A percentile compares a stretch with the other conserved stretches of the same genome.
Conservation (phyloP, 768 basidiomycete species). For the Gautieria morchelliformis region DNA sequence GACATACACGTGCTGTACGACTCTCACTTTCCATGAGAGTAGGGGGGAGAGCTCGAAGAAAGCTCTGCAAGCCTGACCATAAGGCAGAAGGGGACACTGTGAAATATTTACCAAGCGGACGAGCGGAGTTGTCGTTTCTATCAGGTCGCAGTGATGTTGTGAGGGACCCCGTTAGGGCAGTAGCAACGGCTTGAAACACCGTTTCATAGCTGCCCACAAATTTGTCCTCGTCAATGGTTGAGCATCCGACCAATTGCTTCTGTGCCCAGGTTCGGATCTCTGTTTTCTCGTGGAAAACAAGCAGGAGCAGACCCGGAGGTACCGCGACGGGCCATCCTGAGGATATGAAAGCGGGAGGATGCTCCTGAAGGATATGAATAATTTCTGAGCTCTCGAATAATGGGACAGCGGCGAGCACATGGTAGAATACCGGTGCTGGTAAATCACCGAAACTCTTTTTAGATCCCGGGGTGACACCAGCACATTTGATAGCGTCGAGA, state of each 20-base stretch:
- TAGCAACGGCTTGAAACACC: constrained; percentile 34
- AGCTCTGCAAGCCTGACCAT: constrained; percentile 39
- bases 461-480: constrained; percentile 17
- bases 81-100: constrained; percentile 23
- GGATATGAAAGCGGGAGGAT: constrained; percentile 28
- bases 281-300: constrained; percentile 41
- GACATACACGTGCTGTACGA: constrained; percentile 32
- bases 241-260: constrained; percentile 31
- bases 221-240: constrained; percentile 38
- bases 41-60: constrained; percentile 48
- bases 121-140: not conserved
- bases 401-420: constrained; percentile 49
- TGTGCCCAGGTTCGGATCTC: constrained; percentile 54
- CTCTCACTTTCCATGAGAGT: constrained; percentile 27
- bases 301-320: constrained; percentile 48
- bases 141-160: constrained; percentile 1
- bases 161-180: constrained; percentile 19
- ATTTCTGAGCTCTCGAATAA: constrained; percentile 41
- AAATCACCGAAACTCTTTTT: constrained; percentile 28
- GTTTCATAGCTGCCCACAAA: constrained; percentile 38
- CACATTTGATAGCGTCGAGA: constrained; percentile 34
- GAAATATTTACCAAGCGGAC: constrained; percentile 1
- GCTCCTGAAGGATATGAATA: constrained; percentile 28
- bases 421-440: constrained; percentile 47
- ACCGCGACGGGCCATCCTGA: constrained; percentile 46